Base-by-base conservation (phyloP, 306 rosid species). In the Calophaca sinica region DNA sequence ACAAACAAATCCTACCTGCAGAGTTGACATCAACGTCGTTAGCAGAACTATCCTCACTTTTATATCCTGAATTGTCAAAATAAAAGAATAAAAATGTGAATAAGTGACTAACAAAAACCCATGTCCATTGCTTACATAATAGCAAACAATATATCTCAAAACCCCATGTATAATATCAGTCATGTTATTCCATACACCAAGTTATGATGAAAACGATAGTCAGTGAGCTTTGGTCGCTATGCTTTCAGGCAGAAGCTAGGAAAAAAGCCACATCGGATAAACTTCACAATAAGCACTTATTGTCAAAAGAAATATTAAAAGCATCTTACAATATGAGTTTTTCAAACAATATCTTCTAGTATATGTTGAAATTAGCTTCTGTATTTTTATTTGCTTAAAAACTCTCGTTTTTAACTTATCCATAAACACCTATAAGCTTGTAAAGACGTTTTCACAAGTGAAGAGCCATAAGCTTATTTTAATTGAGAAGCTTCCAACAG, bases 41-140 rank as follows among this genome's bases (percentile, higher is more conserved):
- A 42, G 63, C 89, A 29, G 96, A 89, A 87, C 89, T 72, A 77
- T 91, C 97, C 87, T 88, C 98, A 62, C 89, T 84, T 74, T 73
- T 70, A 82, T 88, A 88, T 68, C 98, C 96, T 88, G 82, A 63
- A 83, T 68, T 4, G 45, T n/a, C 67, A 68, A 49, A 46, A 29
- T 45, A 72, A 2, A 28, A 13, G 36, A 26, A 46, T 2, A 12
- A 58, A 66, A 55, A 7, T 60, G 67, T 7, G 20, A 26, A 41
- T 6, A 59, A 73, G 33, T 12, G 32, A 55, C 11, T 8, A 59
- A 45, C 48, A 38, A 57, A 70, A 39, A 63, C 62, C 31, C 49
- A 42, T 35, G 26, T 9, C 1, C 4, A 2, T 38, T 9, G 42
- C 15, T 59, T 41, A 57, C 7, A 3, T n/a, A 52, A 42, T 32